Base-by-base conservation (phyloP, 1,139 yeast species). In the Yamadazyma diospyri region DNA sequence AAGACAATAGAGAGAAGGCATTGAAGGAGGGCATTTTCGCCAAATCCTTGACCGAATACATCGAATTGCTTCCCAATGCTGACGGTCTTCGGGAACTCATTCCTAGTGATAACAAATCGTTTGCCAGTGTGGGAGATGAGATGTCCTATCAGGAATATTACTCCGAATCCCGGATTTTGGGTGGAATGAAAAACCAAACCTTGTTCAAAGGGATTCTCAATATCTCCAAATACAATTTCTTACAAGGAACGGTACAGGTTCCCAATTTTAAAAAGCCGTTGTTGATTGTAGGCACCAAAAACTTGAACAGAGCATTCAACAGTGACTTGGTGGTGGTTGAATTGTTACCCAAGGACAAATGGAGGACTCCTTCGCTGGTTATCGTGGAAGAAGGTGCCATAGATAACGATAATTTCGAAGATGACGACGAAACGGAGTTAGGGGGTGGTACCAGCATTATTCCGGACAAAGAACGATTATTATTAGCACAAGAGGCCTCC, bases 271-370 rank as follows among this genome's bases (percentile, higher is more conserved):
- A 86, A 32, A 83, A 81, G 51, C 97, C 97, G 1, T 69, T 94
- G 31, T 65, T 89, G 25, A 68, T 94, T 24, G 61, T 83, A 13
- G 99, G 98, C 0, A 73, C 92, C 29, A 86, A 84, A 48, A 80
- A 81, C 53, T 64, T 92, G 46, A 94, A 94, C 55, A 77, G 99
- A 55, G 86, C 94, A 0, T 88, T 92, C 59, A 86, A 86, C 48
- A 89, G 95, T 22, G 99, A 94, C 51, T 76, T 80, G 14, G 97
- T 94, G 11, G 85, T 88, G 32, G 88, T 94, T 5, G 97, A 94
- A 59, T 65, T 94, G 28, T 66, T 94, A 31, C 97, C 97, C 2
- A 76, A 84, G 47, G 71, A 72, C 24, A 79, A 86, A 54, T 94
- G 98, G 98, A 82, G 84, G 50, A 81, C 78, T 32, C 95, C 96